Conservation (phyloP, 768 basidiomycete genomes). For the Tricholoma furcatifolium region DNA sequence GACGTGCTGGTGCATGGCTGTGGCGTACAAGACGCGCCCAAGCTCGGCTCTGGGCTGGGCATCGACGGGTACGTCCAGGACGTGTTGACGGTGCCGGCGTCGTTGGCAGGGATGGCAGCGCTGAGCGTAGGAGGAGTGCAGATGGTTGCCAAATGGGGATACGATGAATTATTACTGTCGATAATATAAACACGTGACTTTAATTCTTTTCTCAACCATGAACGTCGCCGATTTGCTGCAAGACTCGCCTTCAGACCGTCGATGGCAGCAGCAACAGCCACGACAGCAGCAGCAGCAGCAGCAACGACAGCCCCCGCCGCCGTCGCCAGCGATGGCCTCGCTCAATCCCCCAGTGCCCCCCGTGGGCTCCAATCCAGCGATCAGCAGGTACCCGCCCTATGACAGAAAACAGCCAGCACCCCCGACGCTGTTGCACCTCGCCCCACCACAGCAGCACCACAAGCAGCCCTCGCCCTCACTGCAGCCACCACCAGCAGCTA, state of each 20-base stretch:
- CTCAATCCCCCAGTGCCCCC: conserved; percentile 21
- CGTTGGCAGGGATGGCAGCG: conserved; percentile 85
- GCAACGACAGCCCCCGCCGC: conserved; percentile 15
- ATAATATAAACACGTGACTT: conserved; percentile 55
- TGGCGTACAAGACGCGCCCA: conserved; percentile 82
- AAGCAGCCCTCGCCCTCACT: not conserved
- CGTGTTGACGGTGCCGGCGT: conserved; percentile 88
- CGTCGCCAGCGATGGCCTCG: conserved; percentile 30
- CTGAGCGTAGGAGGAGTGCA: conserved; percentile 79
- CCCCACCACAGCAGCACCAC: not conserved
- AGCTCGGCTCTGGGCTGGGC: conserved; percentile 29
- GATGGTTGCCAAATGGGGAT: conserved; percentile 87
- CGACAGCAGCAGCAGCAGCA: conserved; percentile 25
- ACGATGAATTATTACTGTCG: conserved; percentile 55
- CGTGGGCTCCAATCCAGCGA: conserved; percentile 7
- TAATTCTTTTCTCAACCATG: conserved; percentile 42
- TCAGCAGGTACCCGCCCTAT: not conserved
- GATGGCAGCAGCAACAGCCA: conserved; percentile 17
- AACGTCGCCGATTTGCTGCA: conserved; percentile 70
- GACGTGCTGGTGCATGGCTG: conserved; percentile 88
- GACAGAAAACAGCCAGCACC: conserved; percentile 1
- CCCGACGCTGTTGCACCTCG: not conserved
- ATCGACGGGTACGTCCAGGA: conserved; percentile 83
- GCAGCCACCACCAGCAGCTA: not conserved
- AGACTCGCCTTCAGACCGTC: conserved; percentile 58